phyloP scores from a whole-genome alignment of 306 rosid genomes.

The Prosopis cineraria region DNA sequence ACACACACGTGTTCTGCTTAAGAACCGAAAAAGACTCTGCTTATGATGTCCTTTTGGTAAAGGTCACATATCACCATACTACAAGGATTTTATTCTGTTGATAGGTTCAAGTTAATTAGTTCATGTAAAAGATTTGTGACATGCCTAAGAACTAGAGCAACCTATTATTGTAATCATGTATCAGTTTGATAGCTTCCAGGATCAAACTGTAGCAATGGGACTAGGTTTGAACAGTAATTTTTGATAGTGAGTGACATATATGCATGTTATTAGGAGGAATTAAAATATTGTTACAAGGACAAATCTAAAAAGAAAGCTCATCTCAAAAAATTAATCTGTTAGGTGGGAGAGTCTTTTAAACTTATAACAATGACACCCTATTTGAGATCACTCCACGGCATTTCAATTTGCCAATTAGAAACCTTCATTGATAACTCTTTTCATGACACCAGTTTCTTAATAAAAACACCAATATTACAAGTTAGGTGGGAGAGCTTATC shows the following conservation, averaged over 20 bases:
- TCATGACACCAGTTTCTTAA: too few species aligned
- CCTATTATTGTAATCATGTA: background rate
- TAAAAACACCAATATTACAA: too few species aligned
- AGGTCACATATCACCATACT: background rate
- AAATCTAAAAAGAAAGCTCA: too few species aligned
- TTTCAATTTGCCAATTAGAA: too few species aligned
- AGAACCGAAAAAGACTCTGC: conserved; percentile 37
- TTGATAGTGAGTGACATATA: background rate
- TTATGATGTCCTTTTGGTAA: conserved; percentile 14
- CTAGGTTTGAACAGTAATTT: background rate
- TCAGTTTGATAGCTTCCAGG: background rate
- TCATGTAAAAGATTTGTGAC: background rate
- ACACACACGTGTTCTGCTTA: conserved; percentile 36
- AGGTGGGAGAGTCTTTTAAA: too few species aligned
- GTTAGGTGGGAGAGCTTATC: too few species aligned
- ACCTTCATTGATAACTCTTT: too few species aligned
- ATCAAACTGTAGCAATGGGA: background rate
- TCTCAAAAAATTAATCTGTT: too few species aligned
- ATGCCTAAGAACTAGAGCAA: background rate
- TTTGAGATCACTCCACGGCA: too few species aligned
- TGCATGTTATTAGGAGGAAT: background rate
- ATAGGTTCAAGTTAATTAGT: background rate
- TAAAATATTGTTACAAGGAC: too few species aligned
- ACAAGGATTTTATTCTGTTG: background rate
- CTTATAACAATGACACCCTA: too few species aligned